Conservation (phyloP, 108 stramenopile genomes). For the Cyclotella atomus region DNA sequence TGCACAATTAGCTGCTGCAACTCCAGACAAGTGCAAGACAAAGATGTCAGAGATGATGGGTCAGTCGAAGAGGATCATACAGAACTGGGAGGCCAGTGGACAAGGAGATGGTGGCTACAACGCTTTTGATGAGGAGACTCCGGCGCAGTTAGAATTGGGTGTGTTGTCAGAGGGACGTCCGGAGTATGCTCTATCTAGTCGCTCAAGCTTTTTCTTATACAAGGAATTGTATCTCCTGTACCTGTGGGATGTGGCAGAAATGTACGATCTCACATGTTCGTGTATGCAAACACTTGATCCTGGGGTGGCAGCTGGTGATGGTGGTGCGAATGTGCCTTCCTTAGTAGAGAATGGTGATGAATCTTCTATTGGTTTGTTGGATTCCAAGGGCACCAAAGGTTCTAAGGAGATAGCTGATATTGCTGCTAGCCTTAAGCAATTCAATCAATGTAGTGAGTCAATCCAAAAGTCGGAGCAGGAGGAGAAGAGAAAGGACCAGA, state of each 20-base stretch:
- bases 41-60: constrained; percentile 8
- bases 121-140: neutral
- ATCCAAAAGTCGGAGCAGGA: neutral
- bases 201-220: neutral
- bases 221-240: neutral
- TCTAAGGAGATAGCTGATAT: neutral
- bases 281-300: neutral
- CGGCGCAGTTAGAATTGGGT: neutral
- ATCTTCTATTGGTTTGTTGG: neutral
- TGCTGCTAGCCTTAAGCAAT: neutral
- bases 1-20: neutral
- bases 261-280: neutral
- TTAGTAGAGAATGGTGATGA: neutral
- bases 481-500: neutral
- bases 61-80: constrained; percentile 4
- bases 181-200: neutral
- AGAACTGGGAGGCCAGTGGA: constrained; percentile 16
- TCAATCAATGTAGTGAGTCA: neutral
- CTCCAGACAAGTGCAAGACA: constrained; percentile 11
- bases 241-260: neutral
- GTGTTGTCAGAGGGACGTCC: neutral
- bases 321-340: neutral
- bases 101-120: constrained; percentile 14
- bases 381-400: neutral
- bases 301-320: neutral